A percentile compares a stretch with the other conserved stretches of the same genome.
Conservation (phyloP, 805 yeast species). For the Candida morakotiae region DNA sequence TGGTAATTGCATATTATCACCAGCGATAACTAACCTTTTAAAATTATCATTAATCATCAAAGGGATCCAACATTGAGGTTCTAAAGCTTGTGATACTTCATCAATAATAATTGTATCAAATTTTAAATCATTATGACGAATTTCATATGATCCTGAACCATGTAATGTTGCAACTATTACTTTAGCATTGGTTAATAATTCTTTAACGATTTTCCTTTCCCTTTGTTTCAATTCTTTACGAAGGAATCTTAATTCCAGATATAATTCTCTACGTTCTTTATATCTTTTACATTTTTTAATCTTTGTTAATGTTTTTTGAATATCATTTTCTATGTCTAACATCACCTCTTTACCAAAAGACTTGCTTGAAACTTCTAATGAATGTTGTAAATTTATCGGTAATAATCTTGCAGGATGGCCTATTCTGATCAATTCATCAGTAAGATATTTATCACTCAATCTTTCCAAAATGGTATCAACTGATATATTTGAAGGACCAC, state of each 20-base stretch:
- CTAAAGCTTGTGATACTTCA: conserved; percentile 91
- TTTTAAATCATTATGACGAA: conserved; percentile 35
- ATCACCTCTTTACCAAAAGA: conserved; percentile 52
- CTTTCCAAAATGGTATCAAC: conserved; percentile 90
- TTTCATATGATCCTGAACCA: conserved; percentile 75
- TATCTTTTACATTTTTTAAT: conserved; percentile 60
- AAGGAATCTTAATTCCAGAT: conserved; percentile 63
- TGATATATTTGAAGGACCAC: conserved; percentile 92
- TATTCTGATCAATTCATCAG: conserved; percentile 59
- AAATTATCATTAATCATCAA: conserved; percentile 58
- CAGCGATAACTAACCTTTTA: conserved; percentile 72
- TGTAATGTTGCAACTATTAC: conserved; percentile 84
- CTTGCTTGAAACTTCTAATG: conserved; percentile 69
- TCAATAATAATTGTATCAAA: conserved; percentile 87
- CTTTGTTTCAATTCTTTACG: conserved; percentile 66
- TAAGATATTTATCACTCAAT: conserved; percentile 30
- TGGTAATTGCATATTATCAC: conserved; percentile 89
- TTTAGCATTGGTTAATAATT: conserved; percentile 54
- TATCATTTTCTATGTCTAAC: conserved; percentile 67
- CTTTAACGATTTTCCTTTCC: conserved; percentile 59
- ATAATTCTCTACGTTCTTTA: conserved; percentile 61
- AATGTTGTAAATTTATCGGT: conserved; percentile 58
- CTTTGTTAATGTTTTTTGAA: conserved; percentile 53
- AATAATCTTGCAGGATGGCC: conserved; percentile 93
- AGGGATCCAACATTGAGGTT: conserved; percentile 97